Percentiles rank a stretch among this genome's conserved stretches.
These are phyloP conservation scores for Phytopythium vexans DNA, from an alignment of 352 stramenopile species.

Conservation along the genomic window DNA sequence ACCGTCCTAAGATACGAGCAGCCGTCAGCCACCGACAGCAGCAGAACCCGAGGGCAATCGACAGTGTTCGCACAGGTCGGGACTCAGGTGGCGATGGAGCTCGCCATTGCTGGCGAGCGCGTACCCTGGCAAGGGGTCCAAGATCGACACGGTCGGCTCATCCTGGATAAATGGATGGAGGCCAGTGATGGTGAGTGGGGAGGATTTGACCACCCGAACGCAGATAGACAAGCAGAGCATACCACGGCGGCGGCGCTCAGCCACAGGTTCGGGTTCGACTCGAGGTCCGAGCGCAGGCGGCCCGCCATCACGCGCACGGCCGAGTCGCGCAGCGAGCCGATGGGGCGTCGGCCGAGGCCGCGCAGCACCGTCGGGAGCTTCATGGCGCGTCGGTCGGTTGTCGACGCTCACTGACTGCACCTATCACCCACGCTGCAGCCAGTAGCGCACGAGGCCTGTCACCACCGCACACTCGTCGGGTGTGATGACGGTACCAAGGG, in stretches of 20 bases:
- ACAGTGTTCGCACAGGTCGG: constrained; percentile 22
- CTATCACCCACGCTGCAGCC: neutral
- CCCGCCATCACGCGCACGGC: constrained; percentile 53
- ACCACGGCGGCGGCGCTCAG: constrained; percentile 76
- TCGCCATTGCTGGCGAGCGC: constrained; percentile 30
- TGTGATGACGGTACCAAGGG: no score
- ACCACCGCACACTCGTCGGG: neutral
- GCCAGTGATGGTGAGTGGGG: no score
- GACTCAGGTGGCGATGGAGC: constrained; percentile 28
- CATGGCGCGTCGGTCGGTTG: no score
- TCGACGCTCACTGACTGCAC: no score
- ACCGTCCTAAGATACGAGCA: neutral
- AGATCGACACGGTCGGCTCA: constrained; percentile 80
- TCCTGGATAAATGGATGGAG: constrained; percentile 28
- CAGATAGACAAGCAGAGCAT: neutral
- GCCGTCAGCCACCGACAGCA: no score
- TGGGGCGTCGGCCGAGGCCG: constrained; percentile 10
- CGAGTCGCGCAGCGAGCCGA: constrained; percentile 63
- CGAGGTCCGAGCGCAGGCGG: constrained; percentile 64
- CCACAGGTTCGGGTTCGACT: constrained; percentile 81
- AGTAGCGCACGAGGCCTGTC: neutral
- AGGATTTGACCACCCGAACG: no score
- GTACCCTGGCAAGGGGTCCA: constrained; percentile 68
- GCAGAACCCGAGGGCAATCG: no score
- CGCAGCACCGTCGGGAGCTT: constrained; percentile 7